Evolutionary conservation across 768 basidiomycete species (phyloP), one percentile per base, ranked within the genome.

Genomic region (Auricularia cornea): DNA sequence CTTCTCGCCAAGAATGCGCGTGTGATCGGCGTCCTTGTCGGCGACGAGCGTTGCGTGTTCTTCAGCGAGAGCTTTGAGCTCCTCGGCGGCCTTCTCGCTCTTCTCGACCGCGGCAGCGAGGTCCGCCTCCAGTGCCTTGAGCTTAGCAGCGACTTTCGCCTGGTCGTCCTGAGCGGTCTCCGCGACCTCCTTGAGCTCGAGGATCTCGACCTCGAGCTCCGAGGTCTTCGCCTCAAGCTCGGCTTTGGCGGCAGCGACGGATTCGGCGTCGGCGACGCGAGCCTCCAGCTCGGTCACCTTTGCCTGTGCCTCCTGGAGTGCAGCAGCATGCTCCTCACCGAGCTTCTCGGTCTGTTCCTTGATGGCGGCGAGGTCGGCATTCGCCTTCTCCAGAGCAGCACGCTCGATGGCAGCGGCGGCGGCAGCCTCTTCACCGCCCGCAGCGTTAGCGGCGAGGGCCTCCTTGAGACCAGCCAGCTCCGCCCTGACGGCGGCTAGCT

Each of bases 181-280:
- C 65, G 84, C 83, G 48, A 77, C 77, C 70, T 94, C 91, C 72
- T 81, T 89, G 64, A 87, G 69, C 74, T 93, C 91, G 63, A 92
- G 73, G 48, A 92, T 80, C 71, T 93, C 90, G 59, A 94, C 76
- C 75, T 94, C 92, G 29, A 92, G 78, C 68, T 94, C 91, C 0
- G 89, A 90, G 3, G 92, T 76, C 73, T 86, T 90, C 69, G 76
- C 78, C 10, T 85, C 82, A 48, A 76, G 84, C 63, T 91, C 90
- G 14, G 71, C 71, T 71, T 83, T 84, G 65, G 91, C 76, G 33
- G 74, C 75, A 3, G 71, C 72, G 26, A 90, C 78, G 6, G 71
- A 68, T 28, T 79, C 77, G 1, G 71, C 72, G 57, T 76, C 76
- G 3, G 79, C 74, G 14, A 76, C 77, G 64, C 81, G 81, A 31